Percentiles rank a stretch among this genome's conserved stretches.
Evolutionary conservation across 2,329 filamentous ascomycete species (phyloP).

Genomic region (Albifimbria verrucaria): DNA sequence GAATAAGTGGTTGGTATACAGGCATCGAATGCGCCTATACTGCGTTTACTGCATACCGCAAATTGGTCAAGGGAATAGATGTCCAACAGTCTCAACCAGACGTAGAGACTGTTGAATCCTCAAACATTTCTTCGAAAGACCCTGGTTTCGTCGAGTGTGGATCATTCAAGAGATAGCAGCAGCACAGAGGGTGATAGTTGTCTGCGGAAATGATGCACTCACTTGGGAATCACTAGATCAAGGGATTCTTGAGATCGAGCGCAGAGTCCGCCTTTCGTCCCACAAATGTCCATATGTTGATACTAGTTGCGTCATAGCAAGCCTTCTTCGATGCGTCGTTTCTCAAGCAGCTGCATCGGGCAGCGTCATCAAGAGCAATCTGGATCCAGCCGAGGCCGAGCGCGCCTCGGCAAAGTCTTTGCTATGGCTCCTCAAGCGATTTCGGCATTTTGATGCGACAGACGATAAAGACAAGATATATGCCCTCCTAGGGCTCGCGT

Average conservation of each 20-base stretch:
- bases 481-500: background rate
- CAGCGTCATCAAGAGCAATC: background rate
- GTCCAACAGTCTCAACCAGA: too few species aligned
- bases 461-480: slow-evolving; percentile 1
- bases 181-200: background rate
- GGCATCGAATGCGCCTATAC: background rate
- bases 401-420: background rate
- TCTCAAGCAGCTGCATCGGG: background rate
- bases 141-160: background rate
- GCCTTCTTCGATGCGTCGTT: background rate
- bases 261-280: background rate
- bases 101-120: background rate
- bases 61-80: too few species aligned
- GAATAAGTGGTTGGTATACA: background rate
- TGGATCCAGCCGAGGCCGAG: background rate
- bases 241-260: background rate
- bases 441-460: background rate
- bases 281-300: background rate
- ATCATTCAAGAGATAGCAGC: background rate
- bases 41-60: background rate
- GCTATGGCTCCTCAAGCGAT: background rate
- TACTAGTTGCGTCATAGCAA: background rate
- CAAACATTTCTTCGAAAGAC: background rate
- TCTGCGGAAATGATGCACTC: background rate
- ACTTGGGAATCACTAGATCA: background rate